phyloP scores from a whole-genome alignment of 352 stramenopile genomes.

The Bremia lactucae region DNA sequence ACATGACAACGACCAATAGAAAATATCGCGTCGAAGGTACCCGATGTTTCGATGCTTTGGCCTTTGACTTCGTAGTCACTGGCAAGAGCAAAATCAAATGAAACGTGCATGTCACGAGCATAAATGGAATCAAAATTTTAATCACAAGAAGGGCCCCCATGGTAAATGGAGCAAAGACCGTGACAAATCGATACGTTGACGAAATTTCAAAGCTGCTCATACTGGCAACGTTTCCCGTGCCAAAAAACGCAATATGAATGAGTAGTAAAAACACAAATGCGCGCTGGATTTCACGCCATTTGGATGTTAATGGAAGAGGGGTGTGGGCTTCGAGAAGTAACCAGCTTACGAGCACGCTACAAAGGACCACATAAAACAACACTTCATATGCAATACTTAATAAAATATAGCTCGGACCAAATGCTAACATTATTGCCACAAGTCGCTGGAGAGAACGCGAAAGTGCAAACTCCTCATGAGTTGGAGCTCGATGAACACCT shows the following conservation, averaged over 20 bases:
- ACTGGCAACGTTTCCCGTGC: slow-evolving; percentile 75
- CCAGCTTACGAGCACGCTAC: slow-evolving; percentile 48
- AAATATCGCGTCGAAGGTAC: slow-evolving; percentile 45
- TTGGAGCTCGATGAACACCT: too few species aligned
- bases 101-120: slow-evolving; percentile 60
- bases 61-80: slow-evolving; percentile 2
- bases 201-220: slow-evolving; percentile 85
- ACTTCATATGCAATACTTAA: slow-evolving; percentile 84
- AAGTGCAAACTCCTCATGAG: too few species aligned
- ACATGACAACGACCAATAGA: slow-evolving; percentile 70
- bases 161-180: slow-evolving; percentile 72
- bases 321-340: slow-evolving; percentile 35
- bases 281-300: slow-evolving; percentile 35
- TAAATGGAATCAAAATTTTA: slow-evolving; percentile 76
- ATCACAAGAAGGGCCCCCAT: slow-evolving; percentile 70
- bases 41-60: slow-evolving; percentile 1
- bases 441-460: slow-evolving; percentile 17
- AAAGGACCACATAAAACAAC: slow-evolving; percentile 61
- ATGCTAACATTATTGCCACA: slow-evolving; percentile 42
- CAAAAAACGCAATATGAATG: slow-evolving; percentile 79
- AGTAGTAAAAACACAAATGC: slow-evolving; percentile 75
- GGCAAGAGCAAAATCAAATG: slow-evolving; percentile 37
- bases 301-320: too few species aligned
- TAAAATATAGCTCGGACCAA: slow-evolving; percentile 52
- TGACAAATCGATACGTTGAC: slow-evolving; percentile 77